Evolutionary conservation across 2,329 filamentous ascomycete species (phyloP), one percentile per base, ranked within the genome.

Genomic region (Arthrocladium fulminans): DNA sequence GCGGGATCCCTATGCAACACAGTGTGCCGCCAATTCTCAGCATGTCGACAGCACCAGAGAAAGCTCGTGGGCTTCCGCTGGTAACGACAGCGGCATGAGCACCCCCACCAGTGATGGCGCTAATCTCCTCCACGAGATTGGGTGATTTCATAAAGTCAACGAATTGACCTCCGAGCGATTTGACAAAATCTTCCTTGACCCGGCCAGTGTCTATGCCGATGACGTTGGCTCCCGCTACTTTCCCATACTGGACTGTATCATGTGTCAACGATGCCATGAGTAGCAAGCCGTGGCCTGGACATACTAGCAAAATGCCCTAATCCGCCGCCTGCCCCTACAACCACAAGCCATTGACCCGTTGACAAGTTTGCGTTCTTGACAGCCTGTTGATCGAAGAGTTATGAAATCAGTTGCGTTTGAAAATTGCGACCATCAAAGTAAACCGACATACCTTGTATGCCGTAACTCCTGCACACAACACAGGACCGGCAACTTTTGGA

Each of bases 241-340:
- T 61, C 19, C 66, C 69, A 49, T 72, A 72, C 62, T 72, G 70
- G 2, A 72, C 68, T 67, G 51, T 29, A 34, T 19, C 3, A 17
- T 15, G 12, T 25, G 23, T 15, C 34, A 38, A 35, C 23, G 7
- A 17, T 35, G 2, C 6, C 7, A 53, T 7, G 55, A 41, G 23
- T 38, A 37, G 20, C 17, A 15, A 5, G 19, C 22, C 10, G 19
- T 22, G 17, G 30, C n/a, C 13, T 45, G 10, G 5, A 51, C 62
- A 37, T 50, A 69, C 67, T 65, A 48, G 69, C 69, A 29, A 71
- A 61, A 54, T 71, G 66, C 2, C 70, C 70, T n/a, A 72, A 58
- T 4, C 70, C 70, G 38, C 69, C 70, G 29, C 67, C 69, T 12
- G 70, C 70, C 8, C 70, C 69, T n/a, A 72, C 63, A 10, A 72